phyloP scores from a whole-genome alignment of 2,329 filamentous ascomycete species.

The Trichophyton schoenleinii region DNA sequence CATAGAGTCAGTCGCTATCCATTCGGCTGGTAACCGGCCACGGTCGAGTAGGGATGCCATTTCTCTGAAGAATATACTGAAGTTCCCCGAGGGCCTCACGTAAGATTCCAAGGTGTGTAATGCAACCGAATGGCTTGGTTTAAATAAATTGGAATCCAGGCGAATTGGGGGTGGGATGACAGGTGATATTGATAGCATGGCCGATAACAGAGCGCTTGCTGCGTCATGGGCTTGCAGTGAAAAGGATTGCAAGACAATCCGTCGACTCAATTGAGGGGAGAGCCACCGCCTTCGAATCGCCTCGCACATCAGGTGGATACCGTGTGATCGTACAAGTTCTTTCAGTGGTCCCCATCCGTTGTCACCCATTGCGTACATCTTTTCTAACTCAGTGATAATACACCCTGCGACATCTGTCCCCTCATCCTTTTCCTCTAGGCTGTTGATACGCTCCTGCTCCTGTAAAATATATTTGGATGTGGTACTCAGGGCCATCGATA shows the following conservation, averaged over 20 bases:
- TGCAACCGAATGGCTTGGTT: slow-evolving; percentile 21
- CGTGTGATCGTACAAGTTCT: slow-evolving; percentile 30
- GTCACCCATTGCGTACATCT: slow-evolving; percentile 24
- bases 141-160: slow-evolving; percentile 17
- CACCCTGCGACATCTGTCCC: slow-evolving; percentile 30
- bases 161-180: slow-evolving; percentile 14
- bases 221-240: slow-evolving; percentile 25
- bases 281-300: slow-evolving; percentile 28
- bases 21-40: slow-evolving; percentile 25
- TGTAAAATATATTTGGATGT: slow-evolving; percentile 28
- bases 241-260: slow-evolving; percentile 25
- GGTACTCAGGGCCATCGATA: slow-evolving; percentile 26
- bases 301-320: slow-evolving; percentile 26
- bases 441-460: slow-evolving; percentile 26
- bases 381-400: slow-evolving; percentile 32
- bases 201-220: slow-evolving; percentile 25
- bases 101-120: slow-evolving; percentile 24
- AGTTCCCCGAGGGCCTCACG: slow-evolving; percentile 10
- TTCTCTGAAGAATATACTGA: slow-evolving; percentile 25
- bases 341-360: slow-evolving; percentile 31
- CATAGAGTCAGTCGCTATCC: slow-evolving; percentile 30
- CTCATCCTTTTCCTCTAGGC: slow-evolving; percentile 20
- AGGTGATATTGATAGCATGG: slow-evolving; percentile 16
- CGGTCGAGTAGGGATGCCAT: slow-evolving; percentile 25
- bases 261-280: slow-evolving; percentile 20